Conservation (phyloP, 345 rosid species). For the Noccaea caerulescens region DNA sequence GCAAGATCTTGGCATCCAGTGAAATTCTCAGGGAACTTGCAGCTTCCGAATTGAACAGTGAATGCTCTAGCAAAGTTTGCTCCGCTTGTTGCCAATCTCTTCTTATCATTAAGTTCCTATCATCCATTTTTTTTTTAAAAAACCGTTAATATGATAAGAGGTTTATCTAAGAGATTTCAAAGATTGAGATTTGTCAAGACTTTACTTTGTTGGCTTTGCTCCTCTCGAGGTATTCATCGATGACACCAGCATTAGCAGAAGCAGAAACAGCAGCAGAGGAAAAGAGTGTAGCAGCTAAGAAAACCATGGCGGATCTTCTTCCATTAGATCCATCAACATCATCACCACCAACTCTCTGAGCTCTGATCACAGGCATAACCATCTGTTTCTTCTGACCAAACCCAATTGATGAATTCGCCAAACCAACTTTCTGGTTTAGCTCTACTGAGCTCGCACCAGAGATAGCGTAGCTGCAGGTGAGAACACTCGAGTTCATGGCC, state of each 20-base stretch:
- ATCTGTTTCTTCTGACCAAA: slow-evolving; percentile 50
- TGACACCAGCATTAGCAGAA: slow-evolving; percentile 81
- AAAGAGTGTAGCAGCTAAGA: slow-evolving; percentile 75
- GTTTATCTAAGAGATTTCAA: neutral
- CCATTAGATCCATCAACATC: slow-evolving; percentile 52
- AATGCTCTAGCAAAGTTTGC: slow-evolving; percentile 96
- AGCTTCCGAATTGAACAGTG: slow-evolving; percentile 87
- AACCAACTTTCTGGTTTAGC: slow-evolving; percentile 61
- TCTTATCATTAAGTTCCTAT: slow-evolving; percentile 93
- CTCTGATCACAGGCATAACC: slow-evolving; percentile 65
- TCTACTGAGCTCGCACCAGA: slow-evolving; percentile 67
- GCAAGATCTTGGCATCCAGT: slow-evolving; percentile 99
- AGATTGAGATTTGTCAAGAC: slow-evolving; percentile 19
- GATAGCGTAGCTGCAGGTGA: slow-evolving; percentile 77
- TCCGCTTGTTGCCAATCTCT: slow-evolving; percentile 95
- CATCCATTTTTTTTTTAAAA: neutral
- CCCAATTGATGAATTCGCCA: slow-evolving; percentile 47
- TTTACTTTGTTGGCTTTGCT: slow-evolving; percentile 94
- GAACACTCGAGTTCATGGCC: slow-evolving; percentile 80
- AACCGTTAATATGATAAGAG: neutral
- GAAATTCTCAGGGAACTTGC: slow-evolving; percentile 99
- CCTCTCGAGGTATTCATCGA: slow-evolving; percentile 95
- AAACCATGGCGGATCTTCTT: slow-evolving; percentile 73
- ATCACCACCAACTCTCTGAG: slow-evolving; percentile 49
- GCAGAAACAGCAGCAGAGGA: slow-evolving; percentile 62